Percentiles rank a stretch among this genome's conserved stretches.
phyloP scores from a whole-genome alignment of 2,329 filamentous ascomycete genomes.

The Trichoderma lentiforme region DNA sequence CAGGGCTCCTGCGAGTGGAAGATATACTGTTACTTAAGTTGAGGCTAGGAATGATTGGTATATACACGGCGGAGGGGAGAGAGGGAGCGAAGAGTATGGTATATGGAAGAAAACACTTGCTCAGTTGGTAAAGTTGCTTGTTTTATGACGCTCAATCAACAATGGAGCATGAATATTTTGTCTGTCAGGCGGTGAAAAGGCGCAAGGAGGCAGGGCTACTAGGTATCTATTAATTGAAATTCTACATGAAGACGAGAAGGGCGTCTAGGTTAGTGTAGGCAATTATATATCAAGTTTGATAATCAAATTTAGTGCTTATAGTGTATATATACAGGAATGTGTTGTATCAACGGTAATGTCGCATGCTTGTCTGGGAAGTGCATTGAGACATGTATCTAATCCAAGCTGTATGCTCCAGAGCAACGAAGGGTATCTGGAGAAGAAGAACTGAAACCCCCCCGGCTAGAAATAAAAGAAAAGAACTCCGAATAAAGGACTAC shows the following conservation, averaged over 20 bases:
- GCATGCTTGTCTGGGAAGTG: background rate
- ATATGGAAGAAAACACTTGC: background rate
- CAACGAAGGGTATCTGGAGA: background rate
- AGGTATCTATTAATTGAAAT: background rate
- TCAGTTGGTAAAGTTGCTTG: background rate
- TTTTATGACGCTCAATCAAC: background rate
- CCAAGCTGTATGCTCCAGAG: background rate
- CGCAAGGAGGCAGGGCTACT: background rate
- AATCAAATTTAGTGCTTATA: background rate
- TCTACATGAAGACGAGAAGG: background rate
- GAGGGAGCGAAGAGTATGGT: background rate
- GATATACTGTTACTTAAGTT: constrained; percentile 76
- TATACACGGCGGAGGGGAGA: background rate
- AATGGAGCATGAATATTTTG: background rate
- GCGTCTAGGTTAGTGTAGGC: background rate
- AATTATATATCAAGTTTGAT: background rate
- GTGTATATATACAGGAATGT: background rate
- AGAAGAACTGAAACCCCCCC: background rate
- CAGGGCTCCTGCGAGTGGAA: constrained; percentile 71
- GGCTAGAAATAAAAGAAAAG: background rate
- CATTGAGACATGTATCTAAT: background rate
- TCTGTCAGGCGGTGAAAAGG: background rate
- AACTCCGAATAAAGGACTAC: background rate
- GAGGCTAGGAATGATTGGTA: background rate
- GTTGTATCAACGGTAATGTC: background rate